A percentile compares a stretch with the other conserved stretches of the same genome.
Conservation (phyloP, 164 flowering plant species). For the Aristolochia fimbriata region DNA sequence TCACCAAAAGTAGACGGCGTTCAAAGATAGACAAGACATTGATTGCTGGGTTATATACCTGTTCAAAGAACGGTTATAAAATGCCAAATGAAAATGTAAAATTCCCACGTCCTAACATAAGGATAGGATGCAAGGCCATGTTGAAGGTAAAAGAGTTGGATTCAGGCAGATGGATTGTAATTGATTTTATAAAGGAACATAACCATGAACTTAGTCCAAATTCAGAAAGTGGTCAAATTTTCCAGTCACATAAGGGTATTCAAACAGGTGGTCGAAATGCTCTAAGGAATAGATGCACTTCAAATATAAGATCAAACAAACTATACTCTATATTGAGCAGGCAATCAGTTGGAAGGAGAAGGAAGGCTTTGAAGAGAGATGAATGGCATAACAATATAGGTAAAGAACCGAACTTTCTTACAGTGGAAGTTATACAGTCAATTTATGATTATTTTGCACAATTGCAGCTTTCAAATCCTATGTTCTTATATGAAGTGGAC, state of each 20-base stretch:
- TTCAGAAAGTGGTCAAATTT: not conserved
- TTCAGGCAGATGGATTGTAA: conserved; percentile 5
- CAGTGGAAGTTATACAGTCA: not conserved
- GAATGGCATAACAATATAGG: not conserved
- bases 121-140: conserved; percentile 5
- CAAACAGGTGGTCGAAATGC: not conserved
- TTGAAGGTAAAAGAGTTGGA: conserved; percentile 4
- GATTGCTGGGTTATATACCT: conserved; percentile 1
- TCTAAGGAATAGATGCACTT: not conserved
- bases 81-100: conserved; percentile 1
- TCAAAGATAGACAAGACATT: conserved; percentile 3
- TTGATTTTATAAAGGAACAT: not conserved
- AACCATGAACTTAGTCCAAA: conserved; percentile 6
- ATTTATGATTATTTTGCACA: not conserved
- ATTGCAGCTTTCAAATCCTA: not conserved
- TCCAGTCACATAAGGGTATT: conserved; percentile 2
- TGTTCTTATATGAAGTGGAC: conserved; percentile 5
- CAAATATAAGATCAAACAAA: not conserved
- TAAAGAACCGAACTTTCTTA: not conserved
- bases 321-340: not conserved
- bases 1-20: not conserved
- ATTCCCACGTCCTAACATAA: not conserved
- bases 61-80: conserved; percentile 6
- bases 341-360: not conserved
- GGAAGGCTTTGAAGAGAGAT: not conserved